Base-by-base conservation (phyloP, 2,329 filamentous ascomycete genomes). In the Boeremia exigua region DNA sequence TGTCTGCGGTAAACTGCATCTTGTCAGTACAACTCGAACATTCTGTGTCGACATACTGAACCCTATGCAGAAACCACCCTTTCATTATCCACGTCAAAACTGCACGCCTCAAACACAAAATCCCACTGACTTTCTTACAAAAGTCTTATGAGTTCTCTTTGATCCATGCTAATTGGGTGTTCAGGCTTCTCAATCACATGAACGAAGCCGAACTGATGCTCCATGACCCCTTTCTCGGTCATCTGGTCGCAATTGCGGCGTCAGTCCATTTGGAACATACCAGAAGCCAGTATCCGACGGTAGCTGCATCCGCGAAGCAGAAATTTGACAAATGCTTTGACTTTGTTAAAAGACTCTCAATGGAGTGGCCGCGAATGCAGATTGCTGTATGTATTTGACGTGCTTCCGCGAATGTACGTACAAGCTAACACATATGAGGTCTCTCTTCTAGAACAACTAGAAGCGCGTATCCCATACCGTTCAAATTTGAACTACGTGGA, bases 221-320 rank as follows among this genome's bases (percentile, higher is more conserved):
- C 11, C 46, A 51, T 17, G 53, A 56, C 40, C 53, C 53, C 9
- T 56, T 56, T 25, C 17, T 56, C 19, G 53, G 53, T 46, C 47
- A 56, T 23, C 25, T 56, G 14, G 42, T 56, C 33, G 53, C 46
- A 42, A 56, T 56, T 29, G 53, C 53, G 28, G 47, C 53, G 17
- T 56, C 53, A 8, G 51, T 56, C 23, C 53, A 56, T 36, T 25
- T 56, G 12, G 53, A 56, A 43, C 53, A 56, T 30, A 56, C 40
- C 8, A 46, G 19, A 38, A 50, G 46, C 28, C 39, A 56, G 15
- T 42, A 56, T 37, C 38, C 32, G n/a, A 47, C 53, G 9, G 53
- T 56, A 11, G 53, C 53, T 33, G 17, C 9, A 15, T 56, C 53
- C 6, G 53, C 53, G 5, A 50, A 30, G 15, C 23, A 42, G 29